Percentiles rank a stretch among this genome's conserved stretches.
Evolutionary conservation across 371 early-diverging fungal species (phyloP).

Genomic region (Dinochytrium kinnereticum): DNA sequence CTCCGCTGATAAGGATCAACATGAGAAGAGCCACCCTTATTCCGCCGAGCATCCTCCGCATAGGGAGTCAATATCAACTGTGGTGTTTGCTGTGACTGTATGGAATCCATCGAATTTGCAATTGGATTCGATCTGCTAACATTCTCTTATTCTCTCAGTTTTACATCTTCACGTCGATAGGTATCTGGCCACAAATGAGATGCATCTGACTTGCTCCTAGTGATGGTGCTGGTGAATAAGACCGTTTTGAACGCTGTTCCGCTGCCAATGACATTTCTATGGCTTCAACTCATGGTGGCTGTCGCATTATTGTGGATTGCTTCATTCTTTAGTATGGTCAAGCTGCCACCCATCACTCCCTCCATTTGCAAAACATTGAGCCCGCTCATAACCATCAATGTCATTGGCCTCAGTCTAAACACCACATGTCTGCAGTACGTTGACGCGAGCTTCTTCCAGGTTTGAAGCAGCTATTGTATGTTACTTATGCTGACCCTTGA

Average conservation of each 20-base stretch:
- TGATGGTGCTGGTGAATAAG: constrained; percentile 65
- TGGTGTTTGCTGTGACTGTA: constrained; percentile 6
- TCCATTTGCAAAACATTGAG: constrained; percentile 35
- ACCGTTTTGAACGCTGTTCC: constrained; percentile 29
- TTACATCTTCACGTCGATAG: constrained; percentile 58
- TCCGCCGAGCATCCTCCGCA: too few relatives aligned
- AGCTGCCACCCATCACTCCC: constrained; percentile 43
- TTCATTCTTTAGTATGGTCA: constrained; percentile 36
- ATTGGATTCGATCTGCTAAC: constrained; percentile 21
- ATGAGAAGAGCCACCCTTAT: too few relatives aligned
- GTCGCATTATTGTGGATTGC: constrained; percentile 48
- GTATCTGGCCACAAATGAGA: too few relatives aligned
- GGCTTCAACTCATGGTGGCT: constrained; percentile 58
- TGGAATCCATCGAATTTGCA: not conserved
- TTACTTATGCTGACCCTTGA: not conserved
- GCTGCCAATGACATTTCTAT: constrained; percentile 57
- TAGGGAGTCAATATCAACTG: not conserved
- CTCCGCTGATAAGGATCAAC: too few relatives aligned
- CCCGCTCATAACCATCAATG: constrained; percentile 57
- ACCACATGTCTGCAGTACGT: constrained; percentile 61
- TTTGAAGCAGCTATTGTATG: too few relatives aligned
- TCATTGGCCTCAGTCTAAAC: constrained; percentile 60
- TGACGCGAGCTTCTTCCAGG: constrained; percentile 65
- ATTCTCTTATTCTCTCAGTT: constrained; percentile 47
- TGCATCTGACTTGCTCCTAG: constrained; percentile 25